A percentile compares a stretch with the other conserved stretches of the same genome.
Evolutionary conservation across 768 basidiomycete species (phyloP).

Genomic region (Calocera cornea): DNA sequence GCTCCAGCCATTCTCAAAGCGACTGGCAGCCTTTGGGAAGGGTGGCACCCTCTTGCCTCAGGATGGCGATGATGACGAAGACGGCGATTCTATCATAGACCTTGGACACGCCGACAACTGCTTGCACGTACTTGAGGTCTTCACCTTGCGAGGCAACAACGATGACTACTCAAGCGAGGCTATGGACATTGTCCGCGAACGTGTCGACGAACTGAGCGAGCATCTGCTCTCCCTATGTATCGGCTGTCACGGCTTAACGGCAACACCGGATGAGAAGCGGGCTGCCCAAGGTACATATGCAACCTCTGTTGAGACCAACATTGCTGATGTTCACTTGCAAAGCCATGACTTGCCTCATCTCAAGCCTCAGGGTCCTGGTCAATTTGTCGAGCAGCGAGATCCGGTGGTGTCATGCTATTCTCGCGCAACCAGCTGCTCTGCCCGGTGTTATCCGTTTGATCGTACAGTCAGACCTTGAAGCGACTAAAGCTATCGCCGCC

Average conservation of each 20-base stretch:
- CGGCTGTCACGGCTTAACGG: conserved; percentile 31
- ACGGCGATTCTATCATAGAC: conserved; percentile 22
- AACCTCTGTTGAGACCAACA: background rate
- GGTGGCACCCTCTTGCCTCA: background rate
- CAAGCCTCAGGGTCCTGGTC: conserved; percentile 47
- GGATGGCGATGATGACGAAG: background rate
- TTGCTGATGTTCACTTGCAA: conserved; percentile 35
- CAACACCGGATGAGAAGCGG: conserved; percentile 14
- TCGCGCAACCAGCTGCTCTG: conserved; percentile 35
- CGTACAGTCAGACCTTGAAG: conserved; percentile 25
- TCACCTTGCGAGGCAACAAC: background rate
- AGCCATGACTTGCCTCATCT: conserved; percentile 20
- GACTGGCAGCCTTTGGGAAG: background rate
- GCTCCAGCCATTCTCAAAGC: background rate
- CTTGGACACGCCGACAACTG: conserved; percentile 38
- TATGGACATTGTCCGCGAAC: conserved; percentile 4
- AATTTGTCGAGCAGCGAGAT: conserved; percentile 52
- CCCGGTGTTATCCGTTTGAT: conserved; percentile 38
- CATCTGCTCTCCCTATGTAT: conserved; percentile 40
- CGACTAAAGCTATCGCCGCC: background rate
- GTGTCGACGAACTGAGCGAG: conserved; percentile 3
- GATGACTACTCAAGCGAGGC: background rate
- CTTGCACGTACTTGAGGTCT: conserved; percentile 12
- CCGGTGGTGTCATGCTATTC: conserved; percentile 42
- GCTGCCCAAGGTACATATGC: conserved; percentile 17